Evolutionary conservation across 2,329 filamentous ascomycete genomes (phyloP), one percentile per base, ranked within the genome.

Genomic region (Seiridium cupressi): DNA sequence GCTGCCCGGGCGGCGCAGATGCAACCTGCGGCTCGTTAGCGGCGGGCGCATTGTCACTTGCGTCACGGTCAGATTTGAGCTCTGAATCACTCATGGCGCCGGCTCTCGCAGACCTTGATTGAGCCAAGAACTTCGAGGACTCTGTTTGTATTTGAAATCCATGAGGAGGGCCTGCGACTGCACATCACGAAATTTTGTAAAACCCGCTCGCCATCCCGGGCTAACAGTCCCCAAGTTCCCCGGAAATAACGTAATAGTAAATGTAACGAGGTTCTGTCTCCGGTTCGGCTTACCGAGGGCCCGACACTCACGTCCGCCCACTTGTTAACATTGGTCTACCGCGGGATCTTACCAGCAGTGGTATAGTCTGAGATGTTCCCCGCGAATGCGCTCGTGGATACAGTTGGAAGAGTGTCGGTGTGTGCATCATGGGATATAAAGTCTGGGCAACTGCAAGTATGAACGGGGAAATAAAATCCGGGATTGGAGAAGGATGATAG

Each of bases 161-260:
- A 46, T 46, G 26, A 13, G 13, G 42, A 13, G 42, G 42, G 42
- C 18, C 18, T 26, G 18, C 18, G 18, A 26, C 18, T 26, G 18
- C 18, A 26, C 18, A 26, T 26, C 18, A 26, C 18, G 18, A 26
- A 26, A 26, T 26, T 26, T 26, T 26, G 18, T 26, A 26, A 26
- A 26, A 26, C 18, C 18, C 18, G 18, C 18, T 26, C 18, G 18
- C 18, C 18, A 26, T 26, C 18, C 18, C 18, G 18, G 18, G 18
- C 18, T 26, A 26, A 26, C 18, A 26, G 18, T 26, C 18, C 18
- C 18, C 51, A 42, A 36, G 9, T 38, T 40, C 51, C 51, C 35
- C 35, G 51, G 38, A 55, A 55, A 55, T 55, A 55, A 55, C 51
- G 51, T 55, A 55, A 55, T 55, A 44, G 38, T 38, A 55, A 44